Evolutionary conservation across 2,329 filamentous ascomycete species (phyloP).

Genomic region (Aspergillus sp.): DNA sequence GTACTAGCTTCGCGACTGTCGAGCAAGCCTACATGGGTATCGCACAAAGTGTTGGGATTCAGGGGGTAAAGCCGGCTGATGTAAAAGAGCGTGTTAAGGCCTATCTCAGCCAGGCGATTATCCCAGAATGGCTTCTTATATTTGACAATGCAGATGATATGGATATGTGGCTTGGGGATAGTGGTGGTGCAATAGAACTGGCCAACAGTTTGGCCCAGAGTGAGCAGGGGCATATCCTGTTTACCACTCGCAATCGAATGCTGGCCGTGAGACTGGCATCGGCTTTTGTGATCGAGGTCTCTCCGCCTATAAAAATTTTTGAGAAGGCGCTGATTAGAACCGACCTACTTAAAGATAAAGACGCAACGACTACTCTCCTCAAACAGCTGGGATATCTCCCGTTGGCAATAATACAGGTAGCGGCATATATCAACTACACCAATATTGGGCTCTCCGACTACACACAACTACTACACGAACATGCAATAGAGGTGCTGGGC

Average conservation of each 20-base stretch:
- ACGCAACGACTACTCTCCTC: conserved; percentile 11
- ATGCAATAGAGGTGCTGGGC: conserved; percentile 8
- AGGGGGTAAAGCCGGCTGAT: conserved; percentile 2
- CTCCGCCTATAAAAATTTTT: background rate
- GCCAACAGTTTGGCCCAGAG: conserved; percentile 16
- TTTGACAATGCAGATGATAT: conserved; percentile 25
- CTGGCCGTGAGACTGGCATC: conserved; percentile 17
- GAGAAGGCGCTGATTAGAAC: background rate
- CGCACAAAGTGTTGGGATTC: conserved; percentile 1
- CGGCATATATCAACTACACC: conserved; percentile 21
- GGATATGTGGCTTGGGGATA: conserved; percentile 11
- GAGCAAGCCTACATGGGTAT: conserved; percentile 17
- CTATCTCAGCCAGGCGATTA: conserved; percentile 12
- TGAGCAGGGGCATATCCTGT: conserved; percentile 22
- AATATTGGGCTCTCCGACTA: background rate
- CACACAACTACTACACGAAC: no score
- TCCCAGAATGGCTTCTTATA: conserved; percentile 21
- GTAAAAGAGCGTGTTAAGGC: conserved; percentile 2
- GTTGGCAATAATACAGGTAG: conserved; percentile 26
- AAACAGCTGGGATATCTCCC: conserved; percentile 23
- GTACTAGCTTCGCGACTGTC: conserved; percentile 19
- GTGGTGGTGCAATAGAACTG: background rate
- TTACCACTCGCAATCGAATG: conserved; percentile 27
- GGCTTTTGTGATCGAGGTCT: background rate
- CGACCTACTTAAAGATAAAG: conserved; percentile 11